A percentile compares a stretch with the other conserved stretches of the same genome.
Conservation (phyloP, 2,329 filamentous ascomycete species). For the Pezicula radicicola region DNA sequence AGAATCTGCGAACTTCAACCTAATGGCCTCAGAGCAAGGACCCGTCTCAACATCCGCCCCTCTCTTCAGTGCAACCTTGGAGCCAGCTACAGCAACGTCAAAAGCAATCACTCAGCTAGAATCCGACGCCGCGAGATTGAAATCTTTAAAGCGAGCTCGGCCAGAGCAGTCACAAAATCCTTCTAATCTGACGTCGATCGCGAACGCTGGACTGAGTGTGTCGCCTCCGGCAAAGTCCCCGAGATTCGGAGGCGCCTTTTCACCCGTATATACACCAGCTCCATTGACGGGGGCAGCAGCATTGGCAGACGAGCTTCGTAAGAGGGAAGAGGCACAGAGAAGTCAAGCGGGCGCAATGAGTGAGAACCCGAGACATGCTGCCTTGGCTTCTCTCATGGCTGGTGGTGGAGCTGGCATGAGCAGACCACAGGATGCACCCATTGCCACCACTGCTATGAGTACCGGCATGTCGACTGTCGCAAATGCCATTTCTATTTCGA, state of each 20-base stretch:
- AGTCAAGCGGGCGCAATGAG: constrained; percentile 37
- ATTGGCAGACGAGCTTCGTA: constrained; percentile 49
- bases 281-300: constrained; percentile 52
- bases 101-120: constrained; percentile 10
- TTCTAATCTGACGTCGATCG: constrained; percentile 19
- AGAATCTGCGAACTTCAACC: constrained; percentile 4
- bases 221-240: constrained; percentile 29
- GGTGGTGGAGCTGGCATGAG: constrained; percentile 52
- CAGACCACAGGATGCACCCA: constrained; percentile 49
- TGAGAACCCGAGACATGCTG: constrained; percentile 52
- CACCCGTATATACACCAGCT: constrained; percentile 32
- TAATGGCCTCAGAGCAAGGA: constrained; percentile 28
- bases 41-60: constrained; percentile 18
- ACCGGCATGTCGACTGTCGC: constrained; percentile 25
- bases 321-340: constrained; percentile 42
- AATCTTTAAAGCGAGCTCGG: constrained; percentile 27
- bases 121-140: constrained; percentile 17
- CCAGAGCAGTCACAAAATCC: constrained; percentile 20
- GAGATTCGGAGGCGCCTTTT: constrained; percentile 25
- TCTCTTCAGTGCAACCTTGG: constrained; percentile 18
- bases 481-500: constrained; percentile 26
- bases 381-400: constrained; percentile 51
- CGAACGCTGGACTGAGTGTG: constrained; percentile 20
- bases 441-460: constrained; percentile 24
- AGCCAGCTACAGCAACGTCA: constrained; percentile 13